These are phyloP conservation scores for Colletotrichum sp. DNA, from an alignment of 2,329 filamentous ascomycete species.

Conservation along the genomic window DNA sequence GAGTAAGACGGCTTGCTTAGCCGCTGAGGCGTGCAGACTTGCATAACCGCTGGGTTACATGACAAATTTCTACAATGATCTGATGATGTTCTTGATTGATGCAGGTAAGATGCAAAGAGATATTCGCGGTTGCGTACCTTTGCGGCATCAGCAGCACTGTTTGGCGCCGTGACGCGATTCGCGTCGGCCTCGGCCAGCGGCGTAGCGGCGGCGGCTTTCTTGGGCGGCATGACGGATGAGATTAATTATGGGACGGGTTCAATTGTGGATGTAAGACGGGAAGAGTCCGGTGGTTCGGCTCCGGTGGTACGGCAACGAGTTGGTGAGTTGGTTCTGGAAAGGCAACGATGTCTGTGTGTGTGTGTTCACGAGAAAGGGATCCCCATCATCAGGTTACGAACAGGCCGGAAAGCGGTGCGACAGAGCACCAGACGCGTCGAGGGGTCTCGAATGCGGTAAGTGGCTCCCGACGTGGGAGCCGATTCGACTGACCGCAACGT, in stretches of 20 bases:
- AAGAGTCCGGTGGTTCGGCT: background rate
- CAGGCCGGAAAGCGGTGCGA: background rate
- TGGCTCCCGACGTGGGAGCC: background rate
- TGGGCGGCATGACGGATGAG: background rate
- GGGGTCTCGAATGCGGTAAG: background rate
- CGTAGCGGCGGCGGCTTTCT: background rate
- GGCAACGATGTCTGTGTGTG: background rate
- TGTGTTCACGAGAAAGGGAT: background rate
- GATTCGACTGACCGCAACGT: background rate
- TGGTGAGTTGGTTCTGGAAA: background rate
- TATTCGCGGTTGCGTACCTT: background rate
- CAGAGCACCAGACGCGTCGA: background rate
- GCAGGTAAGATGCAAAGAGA: background rate
- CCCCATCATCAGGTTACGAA: background rate
- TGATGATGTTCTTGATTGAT: background rate
- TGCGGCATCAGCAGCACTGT: background rate
- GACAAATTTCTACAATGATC: background rate
- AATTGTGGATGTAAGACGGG: background rate
- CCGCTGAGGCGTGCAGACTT: background rate
- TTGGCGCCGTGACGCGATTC: background rate
- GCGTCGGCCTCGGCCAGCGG: slow-evolving; percentile 1
- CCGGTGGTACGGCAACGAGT: background rate
- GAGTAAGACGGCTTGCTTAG: background rate
- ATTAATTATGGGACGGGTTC: background rate
- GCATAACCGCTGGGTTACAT: background rate